Percentiles rank a stretch among this genome's conserved stretches.
These are phyloP conservation scores for Leishmania guyanensis DNA, from an alignment of 208 protist species.

Conservation along the genomic window DNA sequence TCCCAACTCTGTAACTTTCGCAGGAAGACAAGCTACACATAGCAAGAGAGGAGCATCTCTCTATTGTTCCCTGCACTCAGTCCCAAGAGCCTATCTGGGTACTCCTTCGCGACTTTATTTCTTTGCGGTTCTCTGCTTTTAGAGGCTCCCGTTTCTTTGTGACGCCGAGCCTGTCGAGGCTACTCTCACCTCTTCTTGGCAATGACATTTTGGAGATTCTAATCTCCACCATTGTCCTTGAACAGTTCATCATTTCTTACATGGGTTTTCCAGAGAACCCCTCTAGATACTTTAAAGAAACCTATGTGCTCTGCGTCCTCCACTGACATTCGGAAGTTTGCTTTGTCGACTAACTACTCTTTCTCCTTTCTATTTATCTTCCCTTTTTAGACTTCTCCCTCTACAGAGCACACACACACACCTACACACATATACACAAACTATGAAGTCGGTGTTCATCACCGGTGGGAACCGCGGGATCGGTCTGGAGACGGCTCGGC, in stretches of 20 bases:
- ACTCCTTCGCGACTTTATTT: not conserved
- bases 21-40: not conserved
- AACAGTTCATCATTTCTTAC: not conserved
- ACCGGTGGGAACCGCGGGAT: slow-evolving; percentile 87
- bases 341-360: not conserved
- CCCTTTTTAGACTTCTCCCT: not conserved
- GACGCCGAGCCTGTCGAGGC: not conserved
- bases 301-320: not conserved
- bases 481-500: slow-evolving; percentile 65
- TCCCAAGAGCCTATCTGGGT: not conserved
- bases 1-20: not conserved
- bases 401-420: not conserved
- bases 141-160: not conserved
- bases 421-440: not conserved
- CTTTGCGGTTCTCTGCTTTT: not conserved
- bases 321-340: not conserved
- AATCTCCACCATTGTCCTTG: not conserved
- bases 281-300: not conserved
- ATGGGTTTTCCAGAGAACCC: not conserved
- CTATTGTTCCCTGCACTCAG: not conserved
- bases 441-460: slow-evolving; percentile 58
- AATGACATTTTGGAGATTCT: not conserved
- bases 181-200: slow-evolving; percentile 13
- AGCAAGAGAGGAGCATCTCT: not conserved
- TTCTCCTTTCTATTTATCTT: not conserved